A percentile compares a stretch with the other conserved stretches of the same genome.
Conservation (phyloP, 139 green algal species). For the Parachlorella kessleri region DNA sequence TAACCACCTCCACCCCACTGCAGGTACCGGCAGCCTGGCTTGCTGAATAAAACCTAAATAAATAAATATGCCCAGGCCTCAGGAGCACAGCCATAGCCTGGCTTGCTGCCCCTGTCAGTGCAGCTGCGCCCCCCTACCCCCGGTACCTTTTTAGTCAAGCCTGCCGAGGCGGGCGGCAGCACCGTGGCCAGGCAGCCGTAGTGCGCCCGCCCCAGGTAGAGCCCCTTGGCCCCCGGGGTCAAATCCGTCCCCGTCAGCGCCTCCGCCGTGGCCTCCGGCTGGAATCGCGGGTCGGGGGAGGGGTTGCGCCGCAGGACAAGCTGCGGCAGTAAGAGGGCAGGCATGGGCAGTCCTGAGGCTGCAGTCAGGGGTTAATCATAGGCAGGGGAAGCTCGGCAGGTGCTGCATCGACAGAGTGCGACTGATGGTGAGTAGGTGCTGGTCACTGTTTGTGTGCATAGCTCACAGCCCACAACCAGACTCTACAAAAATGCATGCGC, state of each 20-base stretch:
- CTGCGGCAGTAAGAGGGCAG: too few relatives aligned
- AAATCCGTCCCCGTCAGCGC: conserved; percentile 22
- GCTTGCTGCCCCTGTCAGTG: background rate
- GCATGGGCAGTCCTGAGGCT: too few relatives aligned
- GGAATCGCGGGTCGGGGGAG: conserved; percentile 52
- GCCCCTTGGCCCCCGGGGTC: conserved; percentile 35
- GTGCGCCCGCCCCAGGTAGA: conserved; percentile 79
- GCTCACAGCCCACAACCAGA: too few relatives aligned
- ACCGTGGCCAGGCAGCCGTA: conserved; percentile 82
- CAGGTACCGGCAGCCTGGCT: too few relatives aligned
- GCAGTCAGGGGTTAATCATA: too few relatives aligned
- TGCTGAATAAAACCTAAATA: too few relatives aligned
- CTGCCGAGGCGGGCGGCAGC: conserved; percentile 48
- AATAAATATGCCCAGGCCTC: background rate
- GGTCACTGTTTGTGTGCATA: too few relatives aligned
- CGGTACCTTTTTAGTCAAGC: conserved; percentile 44
- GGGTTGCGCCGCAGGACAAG: conserved; percentile 55
- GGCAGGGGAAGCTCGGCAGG: too few relatives aligned
- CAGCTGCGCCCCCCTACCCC: background rate
- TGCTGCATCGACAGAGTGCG: too few relatives aligned
- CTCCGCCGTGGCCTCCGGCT: conserved; percentile 34
- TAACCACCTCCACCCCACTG: too few relatives aligned
- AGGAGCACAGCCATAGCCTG: background rate
- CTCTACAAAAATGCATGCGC: too few relatives aligned
- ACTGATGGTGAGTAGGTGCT: too few relatives aligned